Evolutionary conservation across 169 alveolate genomes (phyloP).

Genomic region (Cryptosporidium parvum): DNA sequence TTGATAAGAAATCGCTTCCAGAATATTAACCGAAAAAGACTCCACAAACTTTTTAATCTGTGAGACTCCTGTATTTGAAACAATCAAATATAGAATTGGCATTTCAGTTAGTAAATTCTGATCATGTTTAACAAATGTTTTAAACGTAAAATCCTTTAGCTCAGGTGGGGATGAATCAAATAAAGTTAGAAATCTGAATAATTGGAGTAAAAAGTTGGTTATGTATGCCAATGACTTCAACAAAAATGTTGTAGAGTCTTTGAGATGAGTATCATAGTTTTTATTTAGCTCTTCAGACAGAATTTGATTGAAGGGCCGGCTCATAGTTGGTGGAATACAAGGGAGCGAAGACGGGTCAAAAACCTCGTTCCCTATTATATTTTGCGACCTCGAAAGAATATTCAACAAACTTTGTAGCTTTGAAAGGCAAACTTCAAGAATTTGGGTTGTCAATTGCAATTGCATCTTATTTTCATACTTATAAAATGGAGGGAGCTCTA

Average conservation of each 20-base stretch:
- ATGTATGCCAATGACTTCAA: constrained; percentile 47
- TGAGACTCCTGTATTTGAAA: constrained; percentile 24
- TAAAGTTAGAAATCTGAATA: constrained; percentile 12
- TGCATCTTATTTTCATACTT: not conserved
- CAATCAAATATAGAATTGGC: constrained; percentile 33
- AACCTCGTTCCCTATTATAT: constrained; percentile 52
- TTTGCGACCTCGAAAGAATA: constrained; percentile 54
- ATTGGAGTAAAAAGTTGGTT: constrained; percentile 27
- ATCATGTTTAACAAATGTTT: constrained; percentile 4
- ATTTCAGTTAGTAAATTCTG: constrained; percentile 19
- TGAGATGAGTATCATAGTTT: not conserved
- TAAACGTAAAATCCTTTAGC: constrained; percentile 2
- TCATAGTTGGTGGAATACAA: not conserved
- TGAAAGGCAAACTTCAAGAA: constrained; percentile 14
- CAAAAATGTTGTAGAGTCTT: constrained; percentile 33
- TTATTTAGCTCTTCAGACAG: constrained; percentile 18
- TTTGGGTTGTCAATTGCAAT: not conserved
- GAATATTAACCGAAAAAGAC: constrained; percentile 26
- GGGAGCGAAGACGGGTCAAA: constrained; percentile 26
- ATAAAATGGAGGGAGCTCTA: constrained; percentile 42
- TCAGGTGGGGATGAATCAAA: constrained; percentile 11
- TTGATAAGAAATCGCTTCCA: constrained; percentile 9
- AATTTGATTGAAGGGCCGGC: constrained; percentile 2
- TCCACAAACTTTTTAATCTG: constrained; percentile 39
- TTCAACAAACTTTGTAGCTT: constrained; percentile 23